phyloP scores from a whole-genome alignment of 1,139 yeast genomes.

The Yamadazyma oceani region DNA sequence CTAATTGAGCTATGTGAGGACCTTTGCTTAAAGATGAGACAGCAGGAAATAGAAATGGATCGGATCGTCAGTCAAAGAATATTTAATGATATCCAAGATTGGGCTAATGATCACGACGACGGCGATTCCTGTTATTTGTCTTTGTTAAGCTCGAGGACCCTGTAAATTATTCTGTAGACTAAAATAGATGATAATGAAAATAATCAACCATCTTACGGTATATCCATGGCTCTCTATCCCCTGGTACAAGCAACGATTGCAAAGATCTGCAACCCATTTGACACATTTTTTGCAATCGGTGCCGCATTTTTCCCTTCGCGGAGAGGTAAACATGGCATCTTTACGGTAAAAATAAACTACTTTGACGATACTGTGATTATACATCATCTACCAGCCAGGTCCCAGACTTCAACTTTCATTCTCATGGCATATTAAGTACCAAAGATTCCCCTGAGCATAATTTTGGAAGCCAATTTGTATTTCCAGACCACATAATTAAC shows the following conservation, averaged over 20 bases:
- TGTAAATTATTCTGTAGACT: not conserved
- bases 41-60: conserved; percentile 63
- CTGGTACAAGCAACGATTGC: too few species aligned
- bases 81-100: conserved; percentile 53
- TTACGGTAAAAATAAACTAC: not conserved
- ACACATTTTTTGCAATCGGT: conserved; percentile 1
- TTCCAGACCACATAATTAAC: too few species aligned
- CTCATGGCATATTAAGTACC: too few species aligned
- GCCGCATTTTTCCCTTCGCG: conserved; percentile 3
- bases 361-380: too few species aligned
- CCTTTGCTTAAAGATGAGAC: conserved; percentile 57
- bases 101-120: conserved; percentile 55
- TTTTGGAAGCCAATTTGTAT: too few species aligned
- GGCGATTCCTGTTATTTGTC: conserved; percentile 21
- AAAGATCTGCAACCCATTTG: too few species aligned
- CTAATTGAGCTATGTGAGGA: conserved; percentile 77
- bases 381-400: too few species aligned
- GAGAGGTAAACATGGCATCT: not conserved
- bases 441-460: too few species aligned
- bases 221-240: not conserved
- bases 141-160: conserved; percentile 3
- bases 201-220: too few species aligned
- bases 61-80: conserved; percentile 52
- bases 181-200: not conserved
- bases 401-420: not conserved